phyloP scores from a whole-genome alignment of 2,329 filamentous ascomycete species.

The Arthroderma sp. region DNA sequence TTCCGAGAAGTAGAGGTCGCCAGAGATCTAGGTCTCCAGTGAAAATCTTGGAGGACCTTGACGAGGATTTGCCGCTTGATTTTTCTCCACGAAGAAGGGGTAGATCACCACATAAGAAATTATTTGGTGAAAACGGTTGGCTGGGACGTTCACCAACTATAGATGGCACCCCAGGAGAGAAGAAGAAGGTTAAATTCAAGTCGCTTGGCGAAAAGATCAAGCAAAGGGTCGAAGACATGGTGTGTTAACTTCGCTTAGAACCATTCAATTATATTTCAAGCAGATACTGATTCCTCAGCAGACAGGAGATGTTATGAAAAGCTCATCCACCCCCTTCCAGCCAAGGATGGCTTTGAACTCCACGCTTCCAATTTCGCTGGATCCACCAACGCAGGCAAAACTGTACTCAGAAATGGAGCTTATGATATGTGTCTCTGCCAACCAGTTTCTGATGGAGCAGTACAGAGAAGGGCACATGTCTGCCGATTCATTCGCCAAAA shows the following conservation, averaged over 20 bases:
- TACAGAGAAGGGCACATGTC: conserved; percentile 27
- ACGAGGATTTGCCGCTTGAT: conserved; percentile 13
- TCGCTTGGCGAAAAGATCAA: conserved; percentile 27
- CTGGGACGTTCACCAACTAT: conserved; percentile 24
- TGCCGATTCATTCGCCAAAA: conserved; percentile 25
- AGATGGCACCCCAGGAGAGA: conserved; percentile 17
- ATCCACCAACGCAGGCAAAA: conserved; percentile 28
- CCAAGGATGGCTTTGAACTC: conserved; percentile 13
- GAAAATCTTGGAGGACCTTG: conserved; percentile 15
- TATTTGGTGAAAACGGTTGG: conserved; percentile 32
- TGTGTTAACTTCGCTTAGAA: conserved; percentile 12
- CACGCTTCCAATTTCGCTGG: conserved; percentile 27
- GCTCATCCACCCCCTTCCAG: conserved; percentile 7
- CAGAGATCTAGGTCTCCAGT: conserved; percentile 12
- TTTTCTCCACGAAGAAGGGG: conserved; percentile 13
- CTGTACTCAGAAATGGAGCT: conserved; percentile 34
- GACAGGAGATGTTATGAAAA: conserved; percentile 18
- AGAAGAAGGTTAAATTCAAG: conserved; percentile 21
- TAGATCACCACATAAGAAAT: conserved; percentile 26
- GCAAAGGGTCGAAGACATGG: conserved; percentile 25
- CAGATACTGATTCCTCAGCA: conserved; percentile 1
- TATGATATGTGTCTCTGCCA: conserved; percentile 33
- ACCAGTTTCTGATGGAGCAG: conserved; percentile 32
- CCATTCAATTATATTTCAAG: background rate
- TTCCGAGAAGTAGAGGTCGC: conserved; percentile 4